Percentiles rank a stretch among this genome's conserved stretches.
phyloP scores from a whole-genome alignment of 75 land plant genomes.

The Pseudotsuga menziesii region DNA sequence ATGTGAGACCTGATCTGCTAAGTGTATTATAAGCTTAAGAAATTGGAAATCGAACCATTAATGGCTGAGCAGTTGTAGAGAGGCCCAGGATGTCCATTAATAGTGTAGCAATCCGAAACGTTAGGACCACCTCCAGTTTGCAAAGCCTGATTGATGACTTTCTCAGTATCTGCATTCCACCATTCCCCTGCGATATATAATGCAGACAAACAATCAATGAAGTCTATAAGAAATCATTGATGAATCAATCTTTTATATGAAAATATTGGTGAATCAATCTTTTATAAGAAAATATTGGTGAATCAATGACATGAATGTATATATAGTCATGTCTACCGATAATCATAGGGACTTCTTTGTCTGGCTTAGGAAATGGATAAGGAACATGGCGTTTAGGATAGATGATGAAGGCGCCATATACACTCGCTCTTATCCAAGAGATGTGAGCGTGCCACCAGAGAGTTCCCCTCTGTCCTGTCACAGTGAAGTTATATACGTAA shows the following conservation, averaged over 20 bases:
- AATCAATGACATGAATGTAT: too few relatives aligned
- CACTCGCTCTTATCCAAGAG: slow-evolving; percentile 50
- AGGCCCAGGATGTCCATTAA: slow-evolving; percentile 58
- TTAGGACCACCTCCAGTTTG: slow-evolving; percentile 46
- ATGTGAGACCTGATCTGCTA: neutral
- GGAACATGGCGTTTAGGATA: slow-evolving; percentile 27
- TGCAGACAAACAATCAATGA: neutral
- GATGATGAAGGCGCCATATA: slow-evolving; percentile 58
- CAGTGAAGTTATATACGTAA: slow-evolving; percentile 38
- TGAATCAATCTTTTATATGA: too few relatives aligned
- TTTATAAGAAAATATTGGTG: too few relatives aligned
- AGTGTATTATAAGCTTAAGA: neutral
- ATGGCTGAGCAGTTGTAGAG: slow-evolving; percentile 47
- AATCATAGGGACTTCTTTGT: slow-evolving; percentile 36
- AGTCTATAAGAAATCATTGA: too few relatives aligned
- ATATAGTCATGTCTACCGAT: slow-evolving; percentile 26
- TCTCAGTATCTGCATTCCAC: slow-evolving; percentile 49
- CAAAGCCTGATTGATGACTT: slow-evolving; percentile 26
- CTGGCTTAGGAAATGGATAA: slow-evolving; percentile 35
- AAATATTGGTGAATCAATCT: too few relatives aligned
- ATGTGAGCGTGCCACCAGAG: slow-evolving; percentile 36
- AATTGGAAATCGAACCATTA: slow-evolving; percentile 10
- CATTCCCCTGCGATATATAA: slow-evolving; percentile 40
- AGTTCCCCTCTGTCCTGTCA: slow-evolving; percentile 39
- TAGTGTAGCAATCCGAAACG: slow-evolving; percentile 49